A percentile compares a stretch with the other conserved stretches of the same genome.
These are phyloP conservation scores for Penicillium cinerascens DNA, from an alignment of 495 filamentous ascomycete species.

Conservation along the genomic window DNA sequence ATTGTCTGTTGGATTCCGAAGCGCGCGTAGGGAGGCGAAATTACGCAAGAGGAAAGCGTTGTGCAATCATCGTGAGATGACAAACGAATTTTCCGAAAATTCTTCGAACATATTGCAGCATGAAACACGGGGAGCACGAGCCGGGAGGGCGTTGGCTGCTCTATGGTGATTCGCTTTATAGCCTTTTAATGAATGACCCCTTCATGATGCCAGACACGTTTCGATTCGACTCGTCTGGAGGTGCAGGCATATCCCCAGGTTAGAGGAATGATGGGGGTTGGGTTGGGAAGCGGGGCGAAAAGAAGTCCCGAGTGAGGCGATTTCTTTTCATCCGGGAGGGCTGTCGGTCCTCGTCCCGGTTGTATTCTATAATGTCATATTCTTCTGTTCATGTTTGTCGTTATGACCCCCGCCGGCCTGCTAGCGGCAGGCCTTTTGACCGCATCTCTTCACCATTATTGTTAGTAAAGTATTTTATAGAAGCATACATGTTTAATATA, in stretches of 20 bases:
- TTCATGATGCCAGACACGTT: conserved; percentile 35
- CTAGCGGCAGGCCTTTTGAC: conserved; percentile 23
- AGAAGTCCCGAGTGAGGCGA: conserved; percentile 3
- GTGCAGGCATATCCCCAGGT: conserved; percentile 22
- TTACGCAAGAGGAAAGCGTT: not conserved
- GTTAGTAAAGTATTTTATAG: conserved; percentile 22
- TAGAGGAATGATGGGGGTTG: conserved; percentile 10
- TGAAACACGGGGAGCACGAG: conserved; percentile 4
- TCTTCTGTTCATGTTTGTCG: conserved; percentile 32
- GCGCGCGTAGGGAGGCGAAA: not conserved
- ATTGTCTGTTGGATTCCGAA: not conserved
- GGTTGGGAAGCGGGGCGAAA: not conserved
- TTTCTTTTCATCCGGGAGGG: conserved; percentile 14
- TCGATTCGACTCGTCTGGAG: conserved; percentile 22
- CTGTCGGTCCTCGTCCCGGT: conserved; percentile 16
- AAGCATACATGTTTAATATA: conserved; percentile 22
- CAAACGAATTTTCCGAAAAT: conserved; percentile 6
- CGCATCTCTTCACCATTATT: conserved; percentile 15
- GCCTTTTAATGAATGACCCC: conserved; percentile 45
- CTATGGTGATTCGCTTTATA: conserved; percentile 28
- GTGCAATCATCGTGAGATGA: conserved; percentile 5
- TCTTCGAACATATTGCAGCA: conserved; percentile 15
- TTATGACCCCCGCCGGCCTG: conserved; percentile 25
- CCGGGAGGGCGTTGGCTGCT: conserved; percentile 10
- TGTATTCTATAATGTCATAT: conserved; percentile 34